These are phyloP conservation scores for Podosphaera xanthii DNA, from an alignment of 2,329 filamentous ascomycete genomes.

Conservation along the genomic window DNA sequence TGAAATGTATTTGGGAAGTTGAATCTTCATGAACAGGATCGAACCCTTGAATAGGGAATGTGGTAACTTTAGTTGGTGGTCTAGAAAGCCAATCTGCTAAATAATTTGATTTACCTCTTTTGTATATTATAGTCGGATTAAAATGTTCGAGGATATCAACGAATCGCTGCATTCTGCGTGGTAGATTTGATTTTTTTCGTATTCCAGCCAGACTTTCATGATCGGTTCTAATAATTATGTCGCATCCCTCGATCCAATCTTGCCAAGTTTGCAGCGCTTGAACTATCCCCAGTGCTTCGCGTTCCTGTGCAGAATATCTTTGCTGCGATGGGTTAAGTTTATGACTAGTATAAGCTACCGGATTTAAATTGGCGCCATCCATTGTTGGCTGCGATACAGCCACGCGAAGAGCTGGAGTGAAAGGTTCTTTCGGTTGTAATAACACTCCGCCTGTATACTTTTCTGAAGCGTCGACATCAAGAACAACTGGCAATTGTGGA, in stretches of 20 bases:
- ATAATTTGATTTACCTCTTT: background rate
- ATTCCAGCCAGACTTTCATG: background rate
- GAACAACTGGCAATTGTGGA: background rate
- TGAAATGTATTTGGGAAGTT: background rate
- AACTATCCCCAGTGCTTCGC: background rate
- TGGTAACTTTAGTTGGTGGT: background rate
- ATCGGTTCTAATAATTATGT: background rate
- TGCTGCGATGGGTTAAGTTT: background rate
- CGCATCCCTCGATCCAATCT: background rate
- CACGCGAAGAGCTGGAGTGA: background rate
- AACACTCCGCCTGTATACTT: background rate
- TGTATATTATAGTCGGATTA: constrained; percentile 1
- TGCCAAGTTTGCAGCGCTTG: background rate
- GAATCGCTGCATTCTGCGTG: background rate
- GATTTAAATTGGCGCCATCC: background rate
- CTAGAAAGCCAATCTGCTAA: background rate
- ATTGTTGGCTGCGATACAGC: background rate
- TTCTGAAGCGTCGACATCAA: background rate
- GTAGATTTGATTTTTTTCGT: background rate
- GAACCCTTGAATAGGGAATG: background rate
- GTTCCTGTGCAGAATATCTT: background rate
- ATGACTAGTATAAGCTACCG: background rate
- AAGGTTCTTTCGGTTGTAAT: background rate
- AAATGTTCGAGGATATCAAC: background rate
- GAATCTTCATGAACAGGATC: background rate